phyloP scores from a whole-genome alignment of 78 protist species.

The Dictyostelium brefeldianum region DNA sequence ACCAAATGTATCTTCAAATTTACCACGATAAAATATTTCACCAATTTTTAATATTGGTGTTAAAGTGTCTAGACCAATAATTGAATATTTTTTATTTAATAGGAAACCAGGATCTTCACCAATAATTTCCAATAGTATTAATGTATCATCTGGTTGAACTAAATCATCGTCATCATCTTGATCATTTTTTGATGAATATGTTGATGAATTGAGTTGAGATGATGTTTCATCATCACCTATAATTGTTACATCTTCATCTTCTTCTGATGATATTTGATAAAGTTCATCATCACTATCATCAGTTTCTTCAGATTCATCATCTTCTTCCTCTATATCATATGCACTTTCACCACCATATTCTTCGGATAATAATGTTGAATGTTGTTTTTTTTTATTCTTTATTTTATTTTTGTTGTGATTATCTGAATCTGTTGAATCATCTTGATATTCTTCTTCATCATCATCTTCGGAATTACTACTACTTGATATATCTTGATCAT shows the following conservation, averaged over 20 bases:
- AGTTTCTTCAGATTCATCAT: constrained; percentile 26
- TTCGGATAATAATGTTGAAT: too few relatives aligned
- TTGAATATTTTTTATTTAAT: constrained; percentile 8
- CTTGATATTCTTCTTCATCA: too few relatives aligned
- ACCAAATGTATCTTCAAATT: constrained; percentile 21
- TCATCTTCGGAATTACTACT: too few relatives aligned
- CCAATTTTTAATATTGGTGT: constrained; percentile 34
- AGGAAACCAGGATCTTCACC: constrained; percentile 43
- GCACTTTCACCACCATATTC: constrained; percentile 7
- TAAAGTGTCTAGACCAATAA: constrained; percentile 17
- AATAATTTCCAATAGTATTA: constrained; percentile 6
- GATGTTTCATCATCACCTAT: background rate
- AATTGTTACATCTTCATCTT: background rate
- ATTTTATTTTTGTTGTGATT: too few relatives aligned
- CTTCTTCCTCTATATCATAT: constrained; percentile 2
- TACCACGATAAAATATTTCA: constrained; percentile 16
- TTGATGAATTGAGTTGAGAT: background rate
- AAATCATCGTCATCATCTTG: constrained; percentile 10
- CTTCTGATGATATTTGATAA: constrained; percentile 23
- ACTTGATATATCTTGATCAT: too few relatives aligned
- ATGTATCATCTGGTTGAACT: constrained; percentile 18
- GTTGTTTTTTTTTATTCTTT: too few relatives aligned
- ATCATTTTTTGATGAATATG: background rate
- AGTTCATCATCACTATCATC: constrained; percentile 43
- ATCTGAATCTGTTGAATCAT: too few relatives aligned